Base-by-base conservation (phyloP, 306 rosid species). In the Carpinus fangiana region DNA sequence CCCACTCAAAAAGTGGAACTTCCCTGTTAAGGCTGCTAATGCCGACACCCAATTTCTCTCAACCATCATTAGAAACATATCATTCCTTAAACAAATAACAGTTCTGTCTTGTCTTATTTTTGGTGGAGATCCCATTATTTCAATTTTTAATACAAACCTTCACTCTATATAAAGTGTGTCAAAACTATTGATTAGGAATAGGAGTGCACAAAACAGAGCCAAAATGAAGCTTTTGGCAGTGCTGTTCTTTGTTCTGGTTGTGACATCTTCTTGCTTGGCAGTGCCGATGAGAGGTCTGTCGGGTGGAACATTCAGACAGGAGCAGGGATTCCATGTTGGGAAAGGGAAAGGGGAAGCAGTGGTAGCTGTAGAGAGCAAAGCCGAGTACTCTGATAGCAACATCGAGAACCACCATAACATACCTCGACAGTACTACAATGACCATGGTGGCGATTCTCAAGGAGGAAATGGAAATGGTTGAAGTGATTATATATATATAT, bases 251-350 rank as follows among this genome's bases (percentile, higher is more conserved):
- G 83, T 73, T 46, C 12, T 68, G 60, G 78, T 80, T 70, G 73
- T 83, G 71, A 70, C 67, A 71, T 79, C 73, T 20, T 26, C 74
- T 62, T 55, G 74, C 81, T 72, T 73, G 52, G 88, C 81, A 8
- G 88, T 73, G 21, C 79, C 89, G 14, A 76, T 79, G 55, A 82
- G 85, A 73, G 78, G 45, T 9, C 74, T 69, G 54, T 8, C 87
- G 70, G 90, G 88, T 56, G 88, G 90, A 46, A 82, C 72, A 59
- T 78, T 78, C 67, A 87, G 88, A 46, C 86, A 81, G 76, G 87
- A 85, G 82, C 87, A 87, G 68, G 75, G 76, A 52, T 82, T 78
- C 77, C 78, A 9, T 14, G 66, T n/a, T 55, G 70, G 78, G 67
- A 74, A 64, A 6, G 82, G 87, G 34, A 82, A 64, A 6, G 82